These are phyloP conservation scores for Eucalyptus viminalis DNA, from an alignment of 345 rosid genomes.

Conservation along the genomic window DNA sequence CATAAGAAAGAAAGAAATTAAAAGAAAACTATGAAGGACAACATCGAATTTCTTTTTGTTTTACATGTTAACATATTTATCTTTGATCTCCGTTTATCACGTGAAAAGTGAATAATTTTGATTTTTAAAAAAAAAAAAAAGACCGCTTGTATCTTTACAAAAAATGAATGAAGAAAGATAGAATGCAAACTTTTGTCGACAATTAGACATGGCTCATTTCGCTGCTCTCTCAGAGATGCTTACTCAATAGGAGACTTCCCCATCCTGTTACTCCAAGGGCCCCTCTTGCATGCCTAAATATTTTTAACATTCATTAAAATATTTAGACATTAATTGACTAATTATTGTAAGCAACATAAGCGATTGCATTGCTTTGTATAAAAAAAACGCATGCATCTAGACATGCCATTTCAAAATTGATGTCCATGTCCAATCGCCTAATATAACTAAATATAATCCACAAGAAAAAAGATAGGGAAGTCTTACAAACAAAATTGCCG, in stretches of 20 bases:
- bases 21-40: neutral
- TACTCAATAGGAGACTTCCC: no score
- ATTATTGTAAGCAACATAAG: neutral
- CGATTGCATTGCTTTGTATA: neutral
- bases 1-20: neutral
- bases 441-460: neutral
- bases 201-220: no score
- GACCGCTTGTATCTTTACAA: neutral
- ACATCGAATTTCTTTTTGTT: neutral
- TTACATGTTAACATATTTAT: neutral
- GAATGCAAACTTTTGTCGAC: no score
- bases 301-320: neutral
- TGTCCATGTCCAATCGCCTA: neutral
- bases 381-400: neutral
- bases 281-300: neutral
- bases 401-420: neutral
- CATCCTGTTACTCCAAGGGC: no score
- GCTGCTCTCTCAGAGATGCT: no score
- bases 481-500: neutral
- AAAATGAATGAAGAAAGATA: neutral
- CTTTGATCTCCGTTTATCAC: no score
- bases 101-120: neutral
- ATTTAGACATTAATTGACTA: neutral
- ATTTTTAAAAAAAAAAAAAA: neutral
- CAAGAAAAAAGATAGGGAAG: neutral